phyloP scores from a whole-genome alignment of 2,329 filamentous ascomycete genomes.

The Aureobasidium sp. region DNA sequence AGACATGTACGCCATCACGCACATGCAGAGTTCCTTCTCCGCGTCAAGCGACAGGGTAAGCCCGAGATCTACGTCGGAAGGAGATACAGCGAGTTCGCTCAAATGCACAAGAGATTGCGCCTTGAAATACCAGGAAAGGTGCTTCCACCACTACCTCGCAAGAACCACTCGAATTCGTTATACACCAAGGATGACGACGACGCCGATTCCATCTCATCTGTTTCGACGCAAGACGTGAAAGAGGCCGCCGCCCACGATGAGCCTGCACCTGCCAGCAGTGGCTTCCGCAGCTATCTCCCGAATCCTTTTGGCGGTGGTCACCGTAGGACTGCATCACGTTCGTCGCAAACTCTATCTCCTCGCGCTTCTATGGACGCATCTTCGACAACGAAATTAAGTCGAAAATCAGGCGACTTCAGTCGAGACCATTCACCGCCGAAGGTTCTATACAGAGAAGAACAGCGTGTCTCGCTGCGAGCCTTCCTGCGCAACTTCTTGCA shows the following conservation, averaged over 20 bases:
- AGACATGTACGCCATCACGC: slow-evolving; percentile 83
- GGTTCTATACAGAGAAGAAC: slow-evolving; percentile 75
- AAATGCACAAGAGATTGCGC: slow-evolving; percentile 70
- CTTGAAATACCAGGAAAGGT: slow-evolving; percentile 87
- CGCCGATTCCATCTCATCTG: slow-evolving; percentile 75
- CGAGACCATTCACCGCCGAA: slow-evolving; percentile 21
- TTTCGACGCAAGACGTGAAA: slow-evolving; percentile 55
- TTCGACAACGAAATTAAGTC: slow-evolving; percentile 19
- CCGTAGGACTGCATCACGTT: slow-evolving; percentile 17
- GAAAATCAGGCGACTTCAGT: slow-evolving; percentile 19
- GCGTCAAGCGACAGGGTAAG: slow-evolving; percentile 71
- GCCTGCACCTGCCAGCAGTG: slow-evolving; percentile 21
- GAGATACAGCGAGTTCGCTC: slow-evolving; percentile 80
- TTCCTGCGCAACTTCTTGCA: slow-evolving; percentile 82
- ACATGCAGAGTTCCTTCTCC: slow-evolving; percentile 90
- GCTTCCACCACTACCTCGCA: slow-evolving; percentile 76
- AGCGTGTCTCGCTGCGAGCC: slow-evolving; percentile 83
- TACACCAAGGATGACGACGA: slow-evolving; percentile 49
- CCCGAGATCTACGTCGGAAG: slow-evolving; percentile 73
- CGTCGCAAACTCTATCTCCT: slow-evolving; percentile 22
- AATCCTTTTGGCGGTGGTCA: slow-evolving; percentile 17
- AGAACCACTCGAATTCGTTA: slow-evolving; percentile 76
- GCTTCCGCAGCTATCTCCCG: slow-evolving; percentile 38
- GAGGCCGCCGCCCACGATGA: neutral
- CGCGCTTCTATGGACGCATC: slow-evolving; percentile 27